Conservation (phyloP, 1,139 yeast species). For the Hyphopichia burtonii region DNA sequence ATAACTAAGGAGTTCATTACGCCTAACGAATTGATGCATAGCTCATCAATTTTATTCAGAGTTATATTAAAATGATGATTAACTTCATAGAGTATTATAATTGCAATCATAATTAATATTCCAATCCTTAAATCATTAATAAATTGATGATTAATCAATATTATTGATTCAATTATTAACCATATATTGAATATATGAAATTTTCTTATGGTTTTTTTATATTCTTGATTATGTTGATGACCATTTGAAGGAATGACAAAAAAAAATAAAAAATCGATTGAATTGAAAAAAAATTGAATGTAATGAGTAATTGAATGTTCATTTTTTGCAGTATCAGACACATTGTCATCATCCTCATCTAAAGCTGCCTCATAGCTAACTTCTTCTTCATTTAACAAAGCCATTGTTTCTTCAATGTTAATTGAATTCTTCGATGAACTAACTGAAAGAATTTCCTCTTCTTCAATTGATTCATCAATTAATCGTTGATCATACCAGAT, state of each 20-base stretch:
- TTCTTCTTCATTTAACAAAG: background rate
- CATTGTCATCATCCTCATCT: background rate
- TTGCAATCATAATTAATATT: constrained; percentile 10
- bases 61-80: background rate
- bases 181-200: constrained; percentile 10
- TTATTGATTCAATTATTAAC: constrained; percentile 20
- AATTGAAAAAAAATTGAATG: constrained; percentile 9
- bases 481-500: constrained; percentile 20
- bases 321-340: too few species aligned
- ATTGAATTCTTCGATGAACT: constrained; percentile 1
- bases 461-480: constrained; percentile 11
- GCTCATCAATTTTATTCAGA: background rate
- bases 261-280: constrained; percentile 18
- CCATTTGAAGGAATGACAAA: constrained; percentile 19
- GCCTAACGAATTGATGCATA: constrained; percentile 13
- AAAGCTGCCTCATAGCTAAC: too few species aligned
- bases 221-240: background rate
- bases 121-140: constrained; percentile 17
- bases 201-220: background rate
- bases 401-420: constrained; percentile 2
- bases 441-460: constrained; percentile 3
- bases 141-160: constrained; percentile 16
- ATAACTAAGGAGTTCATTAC: constrained; percentile 26
- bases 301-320: background rate
- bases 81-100: constrained; percentile 1